A percentile compares a stretch with the other conserved stretches of the same genome.
Evolutionary conservation across 306 rosid genomes (phyloP).

Genomic region (Carpinus fangiana): DNA sequence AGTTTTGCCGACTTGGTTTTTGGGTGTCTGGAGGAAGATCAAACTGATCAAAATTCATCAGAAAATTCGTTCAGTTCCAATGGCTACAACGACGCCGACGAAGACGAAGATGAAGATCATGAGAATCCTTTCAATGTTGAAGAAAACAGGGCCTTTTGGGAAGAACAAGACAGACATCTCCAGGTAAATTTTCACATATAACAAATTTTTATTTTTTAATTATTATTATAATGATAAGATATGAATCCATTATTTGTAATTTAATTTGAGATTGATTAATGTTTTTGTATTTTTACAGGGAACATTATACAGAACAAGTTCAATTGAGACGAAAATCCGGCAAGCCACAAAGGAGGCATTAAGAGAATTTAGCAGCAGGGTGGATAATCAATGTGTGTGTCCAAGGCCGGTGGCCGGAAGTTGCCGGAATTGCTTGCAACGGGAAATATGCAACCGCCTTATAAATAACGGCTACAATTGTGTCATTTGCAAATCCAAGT

Average conservation of each 20-base stretch:
- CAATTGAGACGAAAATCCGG: conserved; percentile 54
- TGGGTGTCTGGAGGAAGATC: conserved; percentile 50
- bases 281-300: conserved; percentile 36
- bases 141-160: conserved; percentile 60
- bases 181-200: conserved; percentile 38
- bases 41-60: conserved; percentile 11
- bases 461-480: conserved; percentile 56
- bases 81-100: neutral
- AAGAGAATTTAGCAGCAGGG: conserved; percentile 28
- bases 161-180: conserved; percentile 55
- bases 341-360: conserved; percentile 55
- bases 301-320: conserved; percentile 43
- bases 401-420: conserved; percentile 27
- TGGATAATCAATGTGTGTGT: conserved; percentile 49
- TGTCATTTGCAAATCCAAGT: conserved; percentile 66
- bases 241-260: neutral
- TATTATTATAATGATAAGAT: no score
- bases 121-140: conserved; percentile 24
- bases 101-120: conserved; percentile 24
- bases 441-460: conserved; percentile 57
- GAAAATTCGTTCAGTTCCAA: conserved; percentile 45
- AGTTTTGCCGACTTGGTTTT: conserved; percentile 56
- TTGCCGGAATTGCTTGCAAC: conserved; percentile 69
- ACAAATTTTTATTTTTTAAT: neutral
- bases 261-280: neutral